These are phyloP conservation scores for Elaeis guineensis DNA, from an alignment of 176 grass and related monocot genomes.

Conservation along the genomic window DNA sequence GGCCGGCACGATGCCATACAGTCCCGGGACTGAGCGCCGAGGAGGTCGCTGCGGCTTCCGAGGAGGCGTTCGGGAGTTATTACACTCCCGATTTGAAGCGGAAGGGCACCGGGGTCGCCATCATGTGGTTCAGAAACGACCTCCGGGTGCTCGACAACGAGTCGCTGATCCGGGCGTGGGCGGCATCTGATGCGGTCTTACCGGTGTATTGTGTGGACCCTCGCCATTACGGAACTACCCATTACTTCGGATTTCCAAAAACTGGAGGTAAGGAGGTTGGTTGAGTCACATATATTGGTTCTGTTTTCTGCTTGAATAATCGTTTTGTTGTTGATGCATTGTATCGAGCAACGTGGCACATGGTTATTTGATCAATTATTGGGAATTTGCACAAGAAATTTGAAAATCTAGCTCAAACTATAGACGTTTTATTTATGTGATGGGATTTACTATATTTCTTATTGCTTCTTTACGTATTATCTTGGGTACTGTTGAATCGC, in stretches of 20 bases:
- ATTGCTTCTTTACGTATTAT: too few relatives aligned
- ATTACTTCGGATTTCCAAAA: conserved; percentile 81
- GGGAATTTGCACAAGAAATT: too few relatives aligned
- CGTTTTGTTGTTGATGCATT: too few relatives aligned
- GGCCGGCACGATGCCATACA: neutral
- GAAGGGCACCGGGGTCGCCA: conserved; percentile 30
- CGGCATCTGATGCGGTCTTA: conserved; percentile 25
- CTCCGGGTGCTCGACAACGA: conserved; percentile 27
- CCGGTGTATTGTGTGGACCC: conserved; percentile 73
- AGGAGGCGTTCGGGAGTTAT: conserved; percentile 39
- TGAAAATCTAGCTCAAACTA: too few relatives aligned
- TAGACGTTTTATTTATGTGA: too few relatives aligned
- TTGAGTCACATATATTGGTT: neutral
- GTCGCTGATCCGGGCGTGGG: conserved; percentile 39
- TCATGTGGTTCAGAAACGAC: conserved; percentile 89
- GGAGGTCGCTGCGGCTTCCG: conserved; percentile 26
- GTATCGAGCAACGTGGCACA: too few relatives aligned
- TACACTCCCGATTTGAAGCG: conserved; percentile 30
- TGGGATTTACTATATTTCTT: too few relatives aligned
- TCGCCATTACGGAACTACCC: conserved; percentile 37
- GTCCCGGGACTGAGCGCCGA: conserved; percentile 45
- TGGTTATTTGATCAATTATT: too few relatives aligned
- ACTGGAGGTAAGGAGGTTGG: conserved; percentile 43
- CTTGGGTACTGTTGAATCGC: too few relatives aligned
- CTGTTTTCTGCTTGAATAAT: too few relatives aligned